phyloP scores from a whole-genome alignment of 176 grass and related monocot genomes.

The Chloris gayana region DNA sequence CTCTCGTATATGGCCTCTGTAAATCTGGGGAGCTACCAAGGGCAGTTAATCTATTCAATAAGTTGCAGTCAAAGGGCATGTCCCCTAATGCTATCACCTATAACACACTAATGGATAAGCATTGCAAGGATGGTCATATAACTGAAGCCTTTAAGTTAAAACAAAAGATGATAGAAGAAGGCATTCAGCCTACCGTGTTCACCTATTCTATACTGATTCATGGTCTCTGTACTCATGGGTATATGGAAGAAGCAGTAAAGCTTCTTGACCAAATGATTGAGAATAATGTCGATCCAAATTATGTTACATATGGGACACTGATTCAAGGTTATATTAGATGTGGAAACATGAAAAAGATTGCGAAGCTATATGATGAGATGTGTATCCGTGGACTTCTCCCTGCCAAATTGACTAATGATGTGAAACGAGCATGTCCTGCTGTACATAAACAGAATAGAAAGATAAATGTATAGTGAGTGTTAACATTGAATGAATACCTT shows the following conservation, averaged over 20 bases:
- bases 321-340: constrained; percentile 77
- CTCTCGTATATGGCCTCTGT: constrained; percentile 94
- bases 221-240: constrained; percentile 82
- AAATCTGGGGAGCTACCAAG: constrained; percentile 71
- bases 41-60: constrained; percentile 78
- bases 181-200: constrained; percentile 70
- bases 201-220: constrained; percentile 94
- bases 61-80: constrained; percentile 68
- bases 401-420: constrained; percentile 24
- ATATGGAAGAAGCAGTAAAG: constrained; percentile 92
- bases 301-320: constrained; percentile 84
- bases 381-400: constrained; percentile 72
- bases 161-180: constrained; percentile 81
- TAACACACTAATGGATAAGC: constrained; percentile 83
- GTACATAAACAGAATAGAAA: constrained; percentile 27
- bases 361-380: constrained; percentile 87
- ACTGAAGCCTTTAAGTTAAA: constrained; percentile 91
- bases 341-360: constrained; percentile 73
- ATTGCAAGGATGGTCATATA: constrained; percentile 72
- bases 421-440: constrained; percentile 39
- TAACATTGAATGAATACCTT: constrained; percentile 22
- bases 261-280: constrained; percentile 96
- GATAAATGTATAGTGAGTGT: constrained; percentile 28
- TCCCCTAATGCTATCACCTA: constrained; percentile 76
- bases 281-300: constrained; percentile 82